Conservation (phyloP, 441 rosid species). For the Capsella rubella region DNA sequence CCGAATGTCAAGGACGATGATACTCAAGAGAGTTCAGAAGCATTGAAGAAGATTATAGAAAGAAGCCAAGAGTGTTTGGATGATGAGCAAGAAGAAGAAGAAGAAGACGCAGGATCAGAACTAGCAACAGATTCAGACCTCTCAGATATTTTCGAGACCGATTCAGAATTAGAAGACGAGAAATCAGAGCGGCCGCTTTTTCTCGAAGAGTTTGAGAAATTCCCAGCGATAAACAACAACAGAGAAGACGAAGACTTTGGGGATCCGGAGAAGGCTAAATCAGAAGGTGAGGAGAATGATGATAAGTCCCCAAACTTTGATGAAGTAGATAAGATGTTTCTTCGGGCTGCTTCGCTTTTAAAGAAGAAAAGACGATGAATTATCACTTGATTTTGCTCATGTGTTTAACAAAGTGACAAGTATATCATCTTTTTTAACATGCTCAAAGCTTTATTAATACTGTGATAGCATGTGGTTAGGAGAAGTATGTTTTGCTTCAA, state of each 20-base stretch:
- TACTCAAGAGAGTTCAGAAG: constrained; percentile 49
- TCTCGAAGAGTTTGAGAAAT: constrained; percentile 75
- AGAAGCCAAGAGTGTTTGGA: constrained; percentile 54
- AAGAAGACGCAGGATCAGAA: constrained; percentile 32
- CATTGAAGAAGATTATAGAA: constrained; percentile 61
- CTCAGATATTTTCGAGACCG: constrained; percentile 87
- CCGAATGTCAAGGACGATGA: constrained; percentile 22
- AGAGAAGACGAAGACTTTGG: constrained; percentile 60
- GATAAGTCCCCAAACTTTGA: constrained; percentile 64
- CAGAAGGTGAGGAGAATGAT: constrained; percentile 46
- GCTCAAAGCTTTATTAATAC: background rate
- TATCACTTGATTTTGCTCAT: constrained; percentile 4
- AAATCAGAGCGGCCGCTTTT: constrained; percentile 60
- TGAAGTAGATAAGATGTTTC: constrained; percentile 86
- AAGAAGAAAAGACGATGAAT: constrained; percentile 66
- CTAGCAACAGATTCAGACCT: constrained; percentile 72
- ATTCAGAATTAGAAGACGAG: constrained; percentile 63
- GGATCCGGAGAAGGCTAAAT: constrained; percentile 47
- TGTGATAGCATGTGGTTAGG: background rate
- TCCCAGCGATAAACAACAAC: constrained; percentile 54
- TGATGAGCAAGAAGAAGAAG: constrained; percentile 48
- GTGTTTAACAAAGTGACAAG: background rate
- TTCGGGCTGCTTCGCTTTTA: constrained; percentile 79
- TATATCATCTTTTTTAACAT: background rate
- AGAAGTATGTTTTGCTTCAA: constrained; percentile 21